Evolutionary conservation across 192 early-diverging fungal species (phyloP).

Genomic region (Diversispora epigaea): DNA sequence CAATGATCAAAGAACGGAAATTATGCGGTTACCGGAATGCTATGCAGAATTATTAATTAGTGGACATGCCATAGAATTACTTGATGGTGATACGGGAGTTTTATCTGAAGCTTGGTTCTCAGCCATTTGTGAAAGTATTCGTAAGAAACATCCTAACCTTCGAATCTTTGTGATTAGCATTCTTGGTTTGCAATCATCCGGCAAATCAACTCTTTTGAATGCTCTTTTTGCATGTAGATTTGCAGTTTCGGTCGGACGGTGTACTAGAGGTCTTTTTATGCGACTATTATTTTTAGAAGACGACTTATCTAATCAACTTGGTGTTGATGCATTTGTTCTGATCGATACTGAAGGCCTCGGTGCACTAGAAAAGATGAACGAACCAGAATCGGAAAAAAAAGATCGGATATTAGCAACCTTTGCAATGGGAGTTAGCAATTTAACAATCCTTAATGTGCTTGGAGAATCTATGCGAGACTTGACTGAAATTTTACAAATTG

Average conservation of each 20-base stretch:
- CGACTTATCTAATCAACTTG: constrained; percentile 19
- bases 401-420: constrained; percentile 33
- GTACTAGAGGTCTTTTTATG: too few species aligned
- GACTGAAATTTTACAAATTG: constrained; percentile 32
- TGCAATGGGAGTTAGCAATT: constrained; percentile 33
- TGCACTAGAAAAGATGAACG: constrained; percentile 24
- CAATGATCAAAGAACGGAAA: background rate
- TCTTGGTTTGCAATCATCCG: constrained; percentile 32
- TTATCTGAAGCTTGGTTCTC: constrained; percentile 33
- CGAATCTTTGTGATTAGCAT: constrained; percentile 22
- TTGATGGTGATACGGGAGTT: constrained; percentile 29
- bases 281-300: too few species aligned
- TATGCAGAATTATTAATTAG: too few species aligned
- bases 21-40: constrained; percentile 11
- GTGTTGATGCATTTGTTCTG: constrained; percentile 26
- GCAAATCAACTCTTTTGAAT: constrained; percentile 29
- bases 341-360: constrained; percentile 33
- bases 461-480: constrained; percentile 30
- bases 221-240: constrained; percentile 33
- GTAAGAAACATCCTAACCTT: constrained; percentile 3
- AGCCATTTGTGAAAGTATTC: constrained; percentile 19
- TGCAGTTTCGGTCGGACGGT: constrained; percentile 28
- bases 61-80: constrained; percentile 31
- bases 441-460: constrained; percentile 29
- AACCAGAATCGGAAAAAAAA: constrained; percentile 24